Base-by-base conservation (phyloP, 257 asterid genomes). In the Datura wrightii region DNA sequence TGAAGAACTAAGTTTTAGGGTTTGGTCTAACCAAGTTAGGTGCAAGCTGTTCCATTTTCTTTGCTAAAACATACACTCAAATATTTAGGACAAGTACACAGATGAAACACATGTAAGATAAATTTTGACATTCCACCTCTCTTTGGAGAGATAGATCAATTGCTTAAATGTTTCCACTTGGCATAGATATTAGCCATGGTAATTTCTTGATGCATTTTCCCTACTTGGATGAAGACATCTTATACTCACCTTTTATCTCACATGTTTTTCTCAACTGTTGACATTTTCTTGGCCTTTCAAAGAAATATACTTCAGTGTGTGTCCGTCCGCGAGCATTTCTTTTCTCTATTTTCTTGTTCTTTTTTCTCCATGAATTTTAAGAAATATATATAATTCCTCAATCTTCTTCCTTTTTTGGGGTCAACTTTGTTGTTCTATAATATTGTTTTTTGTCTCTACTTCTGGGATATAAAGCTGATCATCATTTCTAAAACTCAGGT, bases 401-500 rank as follows among this genome's bases (percentile, higher is more conserved):
- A 71, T 71, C 58, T 72, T 74, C 11, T 74, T 24, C 5, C 13
- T 24, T 48, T 46, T 71, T 71, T n/a, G 15, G 55, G 58, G 18
- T 37, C 6, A 48, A 19, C 13, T 11, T 24, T 11, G 55, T 74
- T 19, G 58, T 24, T 74, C 56, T 74, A 24, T 48, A 24, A 24
- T 67, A 37, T 67, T 13, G 14, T 50, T 74, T 55, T 72, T 42
- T 85, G 69, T 42, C 34, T 86, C 42, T 54, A 14, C 74, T 86
- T 41, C 53, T 83, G 83, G 82, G 85, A 74, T 86, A 81, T 79
- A 83, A 85, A 85, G 79, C 93, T 92, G 93, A 90, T 84, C 84
- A 84, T 91, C 90, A 88, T 91, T 89, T 87, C 85, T 71, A 48
- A 90, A 86, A 79, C 88, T 88, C 96, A 97, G 99, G 99, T 90